Evolutionary conservation across 148 eudicot genomes (phyloP), one percentile per base, ranked within the genome.

Genomic region (Chenopodium quinoa): DNA sequence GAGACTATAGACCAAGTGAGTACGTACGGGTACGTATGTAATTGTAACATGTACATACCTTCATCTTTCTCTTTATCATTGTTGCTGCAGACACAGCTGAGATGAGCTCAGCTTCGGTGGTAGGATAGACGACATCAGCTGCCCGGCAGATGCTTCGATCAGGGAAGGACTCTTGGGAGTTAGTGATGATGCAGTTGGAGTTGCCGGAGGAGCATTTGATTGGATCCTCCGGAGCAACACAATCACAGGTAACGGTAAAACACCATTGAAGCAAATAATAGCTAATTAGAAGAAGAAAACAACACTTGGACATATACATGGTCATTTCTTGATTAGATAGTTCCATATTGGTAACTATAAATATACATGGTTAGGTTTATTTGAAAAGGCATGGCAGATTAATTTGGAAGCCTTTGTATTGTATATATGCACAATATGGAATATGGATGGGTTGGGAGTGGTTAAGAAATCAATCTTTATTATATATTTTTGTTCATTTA

Each of bases 141-240:
- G 85, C 87, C 37, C 74, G 25, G 67, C 87, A 85, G 4, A 27
- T 19, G 44, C 73, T 79, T 12, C 85, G 85, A 71, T 85, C 87
- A 48, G 83, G 80, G 80, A 82, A 85, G 0, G 79, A 16, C 29
- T 83, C 85, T 0, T 74, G 65, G 12, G 78, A 80, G 47, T 85
- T 85, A n/a, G 87, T 69, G 70, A 85, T 66, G 69, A 66, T 75
- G 74, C 87, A 85, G 46, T 85, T 68, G 71, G 78, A 70, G 77
- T 63, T 71, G 0, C 79, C 75, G 67, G 81, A 79, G 58, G 70
- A 46, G 66, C 87, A 85, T 47, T 79, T 79, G 40, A 85, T 76
- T 37, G 87, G 87, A 16, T 85, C 83, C 25, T 85, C 83, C 8
- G 87, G 87, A 7, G 72, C 75, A 2, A 25, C 14, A 64, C 83